Conservation (phyloP, 2,329 filamentous ascomycete genomes). For the Phialocephala sp. region DNA sequence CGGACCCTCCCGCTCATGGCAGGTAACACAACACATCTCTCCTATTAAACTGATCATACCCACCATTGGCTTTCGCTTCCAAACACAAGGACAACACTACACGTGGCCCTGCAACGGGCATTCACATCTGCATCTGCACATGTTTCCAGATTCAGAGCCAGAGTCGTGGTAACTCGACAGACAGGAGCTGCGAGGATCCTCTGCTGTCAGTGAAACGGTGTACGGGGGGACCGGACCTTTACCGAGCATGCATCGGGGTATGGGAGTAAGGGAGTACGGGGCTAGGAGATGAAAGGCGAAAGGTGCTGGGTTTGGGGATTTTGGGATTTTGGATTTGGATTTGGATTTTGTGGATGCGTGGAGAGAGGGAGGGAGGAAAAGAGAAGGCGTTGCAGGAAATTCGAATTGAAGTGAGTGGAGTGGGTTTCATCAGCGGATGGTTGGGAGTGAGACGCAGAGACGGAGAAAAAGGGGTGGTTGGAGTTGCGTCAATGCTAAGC, state of each 20-base stretch:
- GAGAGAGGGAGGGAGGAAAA: background rate
- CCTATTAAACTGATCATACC: no score
- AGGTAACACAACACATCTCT: no score
- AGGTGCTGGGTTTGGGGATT: no score
- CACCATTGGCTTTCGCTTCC: background rate
- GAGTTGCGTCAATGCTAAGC: constrained; percentile 6
- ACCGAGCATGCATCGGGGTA: no score
- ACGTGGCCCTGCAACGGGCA: constrained; percentile 2
- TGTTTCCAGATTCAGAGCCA: background rate
- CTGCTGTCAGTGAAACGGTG: background rate
- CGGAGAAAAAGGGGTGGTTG: background rate
- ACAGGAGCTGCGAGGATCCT: background rate
- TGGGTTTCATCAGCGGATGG: background rate
- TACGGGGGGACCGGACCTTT: background rate
- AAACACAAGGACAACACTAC: background rate
- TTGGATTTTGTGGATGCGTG: no score
- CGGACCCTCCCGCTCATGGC: no score
- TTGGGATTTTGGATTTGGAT: background rate
- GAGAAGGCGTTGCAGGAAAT: background rate
- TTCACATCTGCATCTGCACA: background rate
- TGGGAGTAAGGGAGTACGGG: no score
- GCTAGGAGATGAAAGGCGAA: no score
- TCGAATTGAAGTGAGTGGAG: background rate
- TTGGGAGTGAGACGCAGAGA: background rate
- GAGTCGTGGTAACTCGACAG: background rate